Evolutionary conservation across 345 rosid genomes (phyloP), one percentile per base, ranked within the genome.

Genomic region (Bruguiera parviflora): DNA sequence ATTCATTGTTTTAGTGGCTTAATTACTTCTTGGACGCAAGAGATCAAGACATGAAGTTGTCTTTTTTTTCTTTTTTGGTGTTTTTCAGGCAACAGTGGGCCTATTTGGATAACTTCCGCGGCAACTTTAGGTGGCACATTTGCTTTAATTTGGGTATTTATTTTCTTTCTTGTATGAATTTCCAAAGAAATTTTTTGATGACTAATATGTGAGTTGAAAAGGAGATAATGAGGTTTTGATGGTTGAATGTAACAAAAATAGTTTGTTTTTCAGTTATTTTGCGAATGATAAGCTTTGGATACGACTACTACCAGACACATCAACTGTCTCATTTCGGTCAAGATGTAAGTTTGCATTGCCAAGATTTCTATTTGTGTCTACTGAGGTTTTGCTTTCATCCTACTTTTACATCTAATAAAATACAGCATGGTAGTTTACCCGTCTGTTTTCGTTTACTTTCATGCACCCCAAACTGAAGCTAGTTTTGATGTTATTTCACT

Each of bases 251-350:
- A 58, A 58, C 13, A 39, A 20, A 58, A 24, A 32, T 73, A 3
- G 24, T 64, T 64, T 47, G 27, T 47, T 52, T 67, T 53, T 75
- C 35, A 89, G 98, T 91, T 79, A 74, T 87, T 75, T 74, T 94
- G 77, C 93, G 98, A 25, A 89, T 91, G 96, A 84, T 94, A 74
- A 94, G 98, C 81, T 94, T 88, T 74, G 98, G 97, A 76, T 88
- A 82, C 56, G 98, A 91, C 80, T 91, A 86, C 80, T 88, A 77
- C 76, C 89, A 92, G 97, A 82, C 88, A 20, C 75, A 68, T 74
- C 81, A 69, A 77, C 82, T 80, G 77, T 82, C 89, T 73, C 84
- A 46, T 73, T 89, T 89, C 60, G 92, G 88, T 83, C 82, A 78
- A 35, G 80, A 91, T 93, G 97, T 94, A 82, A 63, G 21, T 21